Evolutionary conservation across 192 early-diverging fungal genomes (phyloP).

Genomic region (Funneliformis mosseae): DNA sequence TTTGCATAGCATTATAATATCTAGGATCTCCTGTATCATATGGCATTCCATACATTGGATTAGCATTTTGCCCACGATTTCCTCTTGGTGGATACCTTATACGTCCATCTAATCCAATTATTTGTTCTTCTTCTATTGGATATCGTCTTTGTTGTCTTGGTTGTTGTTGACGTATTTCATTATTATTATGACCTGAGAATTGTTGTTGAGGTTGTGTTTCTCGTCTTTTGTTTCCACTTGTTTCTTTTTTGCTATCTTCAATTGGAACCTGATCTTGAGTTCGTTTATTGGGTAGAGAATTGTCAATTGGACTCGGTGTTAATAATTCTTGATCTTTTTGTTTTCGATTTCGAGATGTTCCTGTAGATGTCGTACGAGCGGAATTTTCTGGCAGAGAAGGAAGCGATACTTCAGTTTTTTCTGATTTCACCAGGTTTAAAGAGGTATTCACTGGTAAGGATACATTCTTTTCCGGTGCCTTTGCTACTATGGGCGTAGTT

Average conservation of each 20-base stretch:
- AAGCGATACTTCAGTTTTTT: not conserved
- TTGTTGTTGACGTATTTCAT: conserved; percentile 20
- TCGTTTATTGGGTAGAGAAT: conserved; percentile 5
- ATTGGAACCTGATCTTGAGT: not conserved
- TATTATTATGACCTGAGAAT: conserved; percentile 20
- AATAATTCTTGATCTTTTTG: not conserved
- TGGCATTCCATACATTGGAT: conserved; percentile 28
- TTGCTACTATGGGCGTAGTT: not conserved
- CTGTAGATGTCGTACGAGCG: not conserved
- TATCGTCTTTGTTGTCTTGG: conserved; percentile 26
- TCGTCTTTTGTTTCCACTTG: conserved; percentile 2
- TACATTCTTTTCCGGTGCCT: not conserved
- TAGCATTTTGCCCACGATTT: conserved; percentile 17
- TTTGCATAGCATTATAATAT: conserved; percentile 32
- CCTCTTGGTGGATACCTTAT: conserved; percentile 25
- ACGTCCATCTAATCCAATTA: conserved; percentile 19
- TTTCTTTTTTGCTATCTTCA: conserved; percentile 19
- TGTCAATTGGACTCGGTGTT: not conserved
- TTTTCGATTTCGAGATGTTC: not conserved
- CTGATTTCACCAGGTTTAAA: not conserved
- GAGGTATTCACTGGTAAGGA: not conserved
- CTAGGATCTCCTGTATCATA: conserved; percentile 34
- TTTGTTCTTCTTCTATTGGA: conserved; percentile 25
- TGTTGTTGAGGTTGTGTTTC: conserved; percentile 18
- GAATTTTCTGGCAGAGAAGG: not conserved